phyloP scores from a whole-genome alignment of 2,329 filamentous ascomycete genomes.

The Hysterium pulicare region DNA sequence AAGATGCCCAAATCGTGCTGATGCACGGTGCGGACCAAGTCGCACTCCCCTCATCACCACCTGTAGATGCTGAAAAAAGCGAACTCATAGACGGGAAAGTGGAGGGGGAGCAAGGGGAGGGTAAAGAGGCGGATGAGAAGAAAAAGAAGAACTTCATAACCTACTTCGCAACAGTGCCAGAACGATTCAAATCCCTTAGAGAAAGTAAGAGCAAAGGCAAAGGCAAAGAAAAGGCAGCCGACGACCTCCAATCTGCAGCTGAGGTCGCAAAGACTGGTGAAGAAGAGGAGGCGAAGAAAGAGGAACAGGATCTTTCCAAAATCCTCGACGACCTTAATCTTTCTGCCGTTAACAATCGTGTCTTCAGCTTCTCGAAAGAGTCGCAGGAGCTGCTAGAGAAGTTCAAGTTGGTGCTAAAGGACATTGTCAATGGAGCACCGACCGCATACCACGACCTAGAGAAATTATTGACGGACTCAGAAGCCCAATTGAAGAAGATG shows the following conservation, averaged over 20 bases:
- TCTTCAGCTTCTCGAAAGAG: slow-evolving; percentile 79
- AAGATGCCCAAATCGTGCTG: slow-evolving; percentile 46
- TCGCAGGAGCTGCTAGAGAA: slow-evolving; percentile 75
- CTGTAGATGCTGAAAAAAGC: slow-evolving; percentile 31
- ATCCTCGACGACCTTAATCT: slow-evolving; percentile 84
- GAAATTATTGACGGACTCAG: slow-evolving; percentile 61
- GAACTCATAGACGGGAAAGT: slow-evolving; percentile 20
- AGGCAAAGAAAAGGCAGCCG: slow-evolving; percentile 33
- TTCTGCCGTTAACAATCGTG: slow-evolving; percentile 77
- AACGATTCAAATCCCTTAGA: slow-evolving; percentile 27
- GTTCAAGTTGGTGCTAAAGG: slow-evolving; percentile 89
- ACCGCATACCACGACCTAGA: slow-evolving; percentile 92
- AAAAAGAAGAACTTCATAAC: slow-evolving; percentile 39
- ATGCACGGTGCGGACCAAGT: slow-evolving; percentile 48
- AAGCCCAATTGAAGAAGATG: slow-evolving; percentile 61
- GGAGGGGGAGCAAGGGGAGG: slow-evolving; percentile 26
- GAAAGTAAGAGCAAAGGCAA: slow-evolving; percentile 31
- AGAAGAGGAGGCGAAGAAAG: slow-evolving; percentile 45
- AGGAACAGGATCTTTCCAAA: slow-evolving; percentile 69
- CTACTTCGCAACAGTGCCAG: slow-evolving; percentile 26
- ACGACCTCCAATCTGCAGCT: slow-evolving; percentile 32
- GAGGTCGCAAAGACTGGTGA: slow-evolving; percentile 30
- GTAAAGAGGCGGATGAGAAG: slow-evolving; percentile 15
- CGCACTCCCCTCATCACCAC: slow-evolving; percentile 50
- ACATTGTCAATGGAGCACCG: slow-evolving; percentile 86